Base-by-base conservation (phyloP, 345 rosid species). In the Gossypium longicalyx region DNA sequence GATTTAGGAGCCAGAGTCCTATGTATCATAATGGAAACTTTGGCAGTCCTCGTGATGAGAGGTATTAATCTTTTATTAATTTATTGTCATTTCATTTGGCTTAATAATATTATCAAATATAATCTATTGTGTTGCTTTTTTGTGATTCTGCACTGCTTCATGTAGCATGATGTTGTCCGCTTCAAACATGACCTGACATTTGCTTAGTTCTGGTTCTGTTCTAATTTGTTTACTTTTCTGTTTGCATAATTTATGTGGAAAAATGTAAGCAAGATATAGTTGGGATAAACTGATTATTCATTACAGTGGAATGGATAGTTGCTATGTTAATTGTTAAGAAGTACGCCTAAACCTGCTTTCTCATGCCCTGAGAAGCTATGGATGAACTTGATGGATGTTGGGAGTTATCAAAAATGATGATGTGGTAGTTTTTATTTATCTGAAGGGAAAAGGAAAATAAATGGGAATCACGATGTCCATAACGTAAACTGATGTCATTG, bases 1-100 rank as follows among this genome's bases (percentile, higher is more conserved):
- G 79, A 73, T 77, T 86, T 53, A 80, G 84, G 81, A 80, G 76
- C 19, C 89, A 70, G 49, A 77, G 78, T 72, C 76, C 85, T 49
- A 49, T 29, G 65, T 71, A 60, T 74, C 76, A 82, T 76, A 63
- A 82, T 71, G 77, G 85, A 77, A 83, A 84, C 75, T 54, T 47
- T 67, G 84, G 80, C 56, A 75, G 77, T 15, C 60, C 81, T 77
- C 54, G 43, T 20, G 87, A 83, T 71, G 86, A 86, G 45, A 67
- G 71, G 71, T 67, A 47, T 47, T 25, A 22, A 22, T 23, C 11
- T 67, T 45, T 16, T 22, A 67, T 47, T 25, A 47, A 13, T 49
- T 8, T 15, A 27, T 47, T 13, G 12, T 67, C 29, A 7, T 48
- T 22, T 47, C 11, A 45, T 47, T 67, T 45, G 19, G 6, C 15